Percentiles rank a stretch among this genome's conserved stretches.
Conservation (phyloP, 2,329 filamentous ascomycete species). For the Claviceps spartinae region DNA sequence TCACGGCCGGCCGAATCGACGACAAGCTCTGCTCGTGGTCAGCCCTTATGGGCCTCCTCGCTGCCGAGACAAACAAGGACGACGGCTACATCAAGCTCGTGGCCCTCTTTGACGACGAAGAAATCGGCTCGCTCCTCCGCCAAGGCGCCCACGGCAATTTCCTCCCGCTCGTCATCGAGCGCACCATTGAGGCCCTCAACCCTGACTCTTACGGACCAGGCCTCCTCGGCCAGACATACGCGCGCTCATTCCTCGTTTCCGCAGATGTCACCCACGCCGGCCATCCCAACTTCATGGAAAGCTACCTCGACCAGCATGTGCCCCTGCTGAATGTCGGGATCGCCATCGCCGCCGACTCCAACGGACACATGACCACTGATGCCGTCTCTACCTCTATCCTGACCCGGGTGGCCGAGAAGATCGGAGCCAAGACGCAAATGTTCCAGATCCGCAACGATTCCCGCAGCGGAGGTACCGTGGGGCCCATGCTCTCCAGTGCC, state of each 20-base stretch:
- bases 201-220: constrained; percentile 40
- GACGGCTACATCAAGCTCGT: constrained; percentile 74
- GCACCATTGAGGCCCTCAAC: constrained; percentile 58
- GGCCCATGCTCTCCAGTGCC: constrained; percentile 69
- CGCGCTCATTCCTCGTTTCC: constrained; percentile 82
- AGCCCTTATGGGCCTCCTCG: constrained; percentile 70
- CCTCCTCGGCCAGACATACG: constrained; percentile 68
- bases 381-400: constrained; percentile 72
- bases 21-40: constrained; percentile 96
- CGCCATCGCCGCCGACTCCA: constrained; percentile 65
- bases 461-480: constrained; percentile 84
- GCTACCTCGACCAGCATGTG: constrained; percentile 74
- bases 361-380: constrained; percentile 95
- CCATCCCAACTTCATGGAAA: constrained; percentile 81
- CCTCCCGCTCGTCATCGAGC: constrained; percentile 66
- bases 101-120: constrained; percentile 93
- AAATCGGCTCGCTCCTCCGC: constrained; percentile 81
- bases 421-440: constrained; percentile 58
- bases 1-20: constrained; percentile 89
- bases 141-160: constrained; percentile 88
- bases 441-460: constrained; percentile 95
- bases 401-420: constrained; percentile 62
- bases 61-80: constrained; percentile 39
- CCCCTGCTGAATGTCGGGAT: constrained; percentile 83
- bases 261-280: constrained; percentile 90